Percentiles rank a stretch among this genome's conserved stretches.
phyloP scores from a whole-genome alignment of 2,329 filamentous ascomycete species.

The Verticillium tricorpus region DNA sequence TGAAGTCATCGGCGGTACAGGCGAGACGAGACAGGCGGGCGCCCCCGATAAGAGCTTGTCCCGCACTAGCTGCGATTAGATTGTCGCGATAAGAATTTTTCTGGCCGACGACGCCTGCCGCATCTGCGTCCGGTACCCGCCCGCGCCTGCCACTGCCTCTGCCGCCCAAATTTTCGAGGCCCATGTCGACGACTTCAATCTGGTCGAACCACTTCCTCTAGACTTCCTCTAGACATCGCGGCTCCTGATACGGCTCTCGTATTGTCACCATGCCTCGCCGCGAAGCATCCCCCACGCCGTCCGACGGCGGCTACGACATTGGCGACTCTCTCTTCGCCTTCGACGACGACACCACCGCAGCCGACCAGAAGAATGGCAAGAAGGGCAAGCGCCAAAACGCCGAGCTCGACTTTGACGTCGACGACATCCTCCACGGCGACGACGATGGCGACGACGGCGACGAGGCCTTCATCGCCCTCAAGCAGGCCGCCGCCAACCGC shows the following conservation, averaged over 20 bases:
- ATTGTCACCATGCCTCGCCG: conserved; percentile 59
- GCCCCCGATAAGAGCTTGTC: conserved; percentile 8
- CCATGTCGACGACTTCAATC: background rate
- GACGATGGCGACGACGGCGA: conserved; percentile 63
- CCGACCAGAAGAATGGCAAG: conserved; percentile 33
- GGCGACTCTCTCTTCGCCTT: conserved; percentile 69
- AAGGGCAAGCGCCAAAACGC: conserved; percentile 15
- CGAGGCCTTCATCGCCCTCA: conserved; percentile 84
- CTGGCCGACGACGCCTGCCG: background rate
- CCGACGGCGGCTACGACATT: conserved; percentile 91
- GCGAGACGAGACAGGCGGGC: background rate
- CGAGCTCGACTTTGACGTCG: conserved; percentile 48
- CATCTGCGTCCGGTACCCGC: no score
- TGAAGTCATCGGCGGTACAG: background rate
- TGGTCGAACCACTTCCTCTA: background rate
- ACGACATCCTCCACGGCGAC: conserved; percentile 56
- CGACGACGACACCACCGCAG: conserved; percentile 45
- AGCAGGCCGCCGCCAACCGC: conserved; percentile 82
- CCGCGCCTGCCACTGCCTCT: background rate
- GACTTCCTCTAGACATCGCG: background rate
- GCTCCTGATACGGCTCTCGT: conserved; percentile 3
- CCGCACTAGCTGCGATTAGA: background rate
- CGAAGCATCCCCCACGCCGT: conserved; percentile 73
- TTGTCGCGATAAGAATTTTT: conserved; percentile 10
- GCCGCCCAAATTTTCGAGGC: conserved; percentile 12